These are phyloP conservation scores for Cylindrotheca closterium DNA, from an alignment of 108 stramenopile genomes.

Conservation along the genomic window DNA sequence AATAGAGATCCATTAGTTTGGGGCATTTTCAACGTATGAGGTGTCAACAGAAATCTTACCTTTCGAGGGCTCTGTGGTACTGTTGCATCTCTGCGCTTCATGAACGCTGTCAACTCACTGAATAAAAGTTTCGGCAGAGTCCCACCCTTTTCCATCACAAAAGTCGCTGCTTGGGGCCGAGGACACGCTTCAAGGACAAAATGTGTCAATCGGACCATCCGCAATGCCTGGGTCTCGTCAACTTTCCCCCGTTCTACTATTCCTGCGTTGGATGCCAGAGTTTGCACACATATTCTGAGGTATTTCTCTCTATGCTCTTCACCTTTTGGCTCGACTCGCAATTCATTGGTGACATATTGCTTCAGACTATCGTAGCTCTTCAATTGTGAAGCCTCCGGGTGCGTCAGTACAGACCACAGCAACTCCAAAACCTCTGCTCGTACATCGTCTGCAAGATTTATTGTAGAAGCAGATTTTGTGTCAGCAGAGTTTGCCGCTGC, in stretches of 20 bases:
- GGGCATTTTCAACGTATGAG: no score
- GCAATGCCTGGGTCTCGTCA: slow-evolving; percentile 67
- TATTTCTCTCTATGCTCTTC: slow-evolving; percentile 56
- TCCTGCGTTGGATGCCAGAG: slow-evolving; percentile 37
- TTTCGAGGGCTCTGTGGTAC: slow-evolving; percentile 15
- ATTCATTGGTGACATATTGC: slow-evolving; percentile 60
- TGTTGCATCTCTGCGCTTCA: slow-evolving; percentile 37
- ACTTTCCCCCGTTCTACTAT: slow-evolving; percentile 17
- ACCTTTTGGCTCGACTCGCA: slow-evolving; percentile 55
- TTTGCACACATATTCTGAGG: slow-evolving; percentile 45
- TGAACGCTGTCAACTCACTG: slow-evolving; percentile 67
- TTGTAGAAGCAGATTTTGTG: slow-evolving; percentile 16
- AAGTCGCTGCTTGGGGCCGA: slow-evolving; percentile 41
- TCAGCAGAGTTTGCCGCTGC: slow-evolving; percentile 43
- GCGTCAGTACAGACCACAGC: slow-evolving; percentile 80
- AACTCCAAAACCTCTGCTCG: slow-evolving; percentile 74
- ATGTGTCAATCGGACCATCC: slow-evolving; percentile 75
- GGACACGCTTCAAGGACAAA: slow-evolving; percentile 84
- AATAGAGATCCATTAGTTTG: no score
- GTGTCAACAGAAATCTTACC: no score
- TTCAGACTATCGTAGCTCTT: slow-evolving; percentile 77
- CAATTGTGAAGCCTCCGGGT: slow-evolving; percentile 68
- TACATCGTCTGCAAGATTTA: slow-evolving; percentile 45
- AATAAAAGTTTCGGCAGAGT: slow-evolving; percentile 61
- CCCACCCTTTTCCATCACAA: slow-evolving; percentile 37